These are phyloP conservation scores for Candida freyschussii DNA, from an alignment of 1,139 yeast genomes.

Conservation along the genomic window DNA sequence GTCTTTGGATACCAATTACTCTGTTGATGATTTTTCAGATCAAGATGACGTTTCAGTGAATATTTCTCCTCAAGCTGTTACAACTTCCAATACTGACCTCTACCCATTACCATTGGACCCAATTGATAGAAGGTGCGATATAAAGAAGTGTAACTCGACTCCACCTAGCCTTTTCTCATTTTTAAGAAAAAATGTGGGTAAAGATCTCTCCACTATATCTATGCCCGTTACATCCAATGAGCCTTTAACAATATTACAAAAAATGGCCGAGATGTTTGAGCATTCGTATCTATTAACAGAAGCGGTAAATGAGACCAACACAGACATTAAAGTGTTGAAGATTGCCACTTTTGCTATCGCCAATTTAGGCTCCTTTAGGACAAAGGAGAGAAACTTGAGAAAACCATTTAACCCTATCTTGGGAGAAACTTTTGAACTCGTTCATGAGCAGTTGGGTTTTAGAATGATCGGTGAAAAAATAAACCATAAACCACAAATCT, in stretches of 20 bases:
- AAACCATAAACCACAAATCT: slow-evolving; percentile 73
- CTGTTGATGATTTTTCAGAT: slow-evolving; percentile 24
- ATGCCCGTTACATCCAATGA: slow-evolving; percentile 96
- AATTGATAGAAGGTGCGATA: slow-evolving; percentile 52
- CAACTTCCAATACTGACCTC: slow-evolving; percentile 30
- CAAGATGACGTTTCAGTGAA: slow-evolving; percentile 16
- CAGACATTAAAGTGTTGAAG: slow-evolving; percentile 59
- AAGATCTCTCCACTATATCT: slow-evolving; percentile 77
- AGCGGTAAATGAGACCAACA: slow-evolving; percentile 42
- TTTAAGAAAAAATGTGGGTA: slow-evolving; percentile 86
- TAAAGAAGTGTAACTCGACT: slow-evolving; percentile 54
- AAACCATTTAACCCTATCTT: slow-evolving; percentile 91
- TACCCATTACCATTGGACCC: slow-evolving; percentile 58
- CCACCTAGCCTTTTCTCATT: slow-evolving; percentile 83
- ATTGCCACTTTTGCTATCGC: slow-evolving; percentile 84
- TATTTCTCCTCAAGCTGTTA: slow-evolving; percentile 1
- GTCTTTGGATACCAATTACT: slow-evolving; percentile 8
- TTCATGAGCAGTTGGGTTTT: slow-evolving; percentile 69
- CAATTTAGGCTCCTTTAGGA: slow-evolving; percentile 62
- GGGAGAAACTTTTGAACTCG: slow-evolving; percentile 84
- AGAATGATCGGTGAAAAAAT: slow-evolving; percentile 76
- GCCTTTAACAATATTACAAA: slow-evolving; percentile 78
- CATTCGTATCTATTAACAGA: slow-evolving; percentile 62
- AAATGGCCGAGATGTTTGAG: slow-evolving; percentile 74
- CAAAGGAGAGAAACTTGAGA: slow-evolving; percentile 69